phyloP scores from a whole-genome alignment of 805 yeast genomes.

The Ogataea henricii region DNA sequence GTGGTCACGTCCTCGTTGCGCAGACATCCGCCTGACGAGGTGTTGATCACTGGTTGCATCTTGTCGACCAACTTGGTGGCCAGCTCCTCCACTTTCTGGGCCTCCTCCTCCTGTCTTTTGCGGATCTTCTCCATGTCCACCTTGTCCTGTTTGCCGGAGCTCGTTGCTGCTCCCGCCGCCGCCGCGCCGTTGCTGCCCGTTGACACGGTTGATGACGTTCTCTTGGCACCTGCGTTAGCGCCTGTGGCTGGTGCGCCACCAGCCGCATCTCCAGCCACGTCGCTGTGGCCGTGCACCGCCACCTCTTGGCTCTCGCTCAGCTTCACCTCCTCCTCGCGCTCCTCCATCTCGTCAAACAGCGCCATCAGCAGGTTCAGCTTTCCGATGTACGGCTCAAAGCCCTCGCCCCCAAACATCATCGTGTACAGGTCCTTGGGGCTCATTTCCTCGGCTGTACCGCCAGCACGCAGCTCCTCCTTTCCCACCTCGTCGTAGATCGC shows the following conservation, averaged over 20 bases:
- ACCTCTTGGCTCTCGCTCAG: conserved; percentile 17
- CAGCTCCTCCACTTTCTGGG: conserved; percentile 57
- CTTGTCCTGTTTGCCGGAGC: conserved; percentile 15
- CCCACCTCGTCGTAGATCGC: conserved; percentile 75
- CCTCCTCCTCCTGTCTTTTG: conserved; percentile 37
- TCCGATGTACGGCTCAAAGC: conserved; percentile 84
- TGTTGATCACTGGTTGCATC: conserved; percentile 41
- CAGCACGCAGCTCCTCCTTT: conserved; percentile 50
- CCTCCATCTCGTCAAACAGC: conserved; percentile 48
- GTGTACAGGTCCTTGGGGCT: conserved; percentile 74
- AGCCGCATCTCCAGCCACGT: neutral
- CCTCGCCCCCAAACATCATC: conserved; percentile 85
- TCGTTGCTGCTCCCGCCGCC: neutral
- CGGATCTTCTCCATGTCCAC: conserved; percentile 30
- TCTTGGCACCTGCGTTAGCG: neutral
- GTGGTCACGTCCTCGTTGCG: conserved; percentile 47
- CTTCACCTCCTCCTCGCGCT: conserved; percentile 27
- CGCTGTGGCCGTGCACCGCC: conserved; percentile 13
- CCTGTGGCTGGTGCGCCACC: neutral
- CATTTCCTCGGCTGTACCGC: conserved; percentile 65
- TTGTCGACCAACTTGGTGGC: conserved; percentile 51
- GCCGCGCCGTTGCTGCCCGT: neutral
- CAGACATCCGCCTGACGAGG: conserved; percentile 41
- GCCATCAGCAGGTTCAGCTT: conserved; percentile 80
- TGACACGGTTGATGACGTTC: neutral